Evolutionary conservation across 768 basidiomycete species (phyloP), one percentile per base, ranked within the genome.

Genomic region (Pisolithus albus): DNA sequence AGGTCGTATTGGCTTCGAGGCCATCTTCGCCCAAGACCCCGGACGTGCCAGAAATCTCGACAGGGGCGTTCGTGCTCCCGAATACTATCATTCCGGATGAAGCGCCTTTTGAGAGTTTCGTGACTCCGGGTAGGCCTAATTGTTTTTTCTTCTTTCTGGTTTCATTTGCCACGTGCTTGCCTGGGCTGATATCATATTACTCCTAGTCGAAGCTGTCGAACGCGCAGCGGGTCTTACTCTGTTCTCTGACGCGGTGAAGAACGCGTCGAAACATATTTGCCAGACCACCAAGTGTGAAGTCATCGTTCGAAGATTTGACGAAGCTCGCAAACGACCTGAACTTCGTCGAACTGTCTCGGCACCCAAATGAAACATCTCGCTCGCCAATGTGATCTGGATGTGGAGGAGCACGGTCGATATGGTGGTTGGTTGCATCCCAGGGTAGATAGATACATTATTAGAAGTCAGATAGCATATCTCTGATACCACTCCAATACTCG

Each of bases 1-100:
- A 98, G 68, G 94, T 97, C 30, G 83, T 97, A 21, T 74, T 97
- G 47, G 78, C 88, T 2, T 78, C 89, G 0, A 80, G 79, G 56
- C 86, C 90, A 0, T 74, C 80, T 23, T 90, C 88, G 1, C 86
- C 88, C 9, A 78, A 78, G 34, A 84, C 77, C 1, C 89, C 83
- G 6, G 73, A 87, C 49, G 64, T 83, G 13, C 74, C 77, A 5
- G 92, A 98, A 58, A 74, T 95, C 41, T 82, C 89, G 0, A 81
- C 88, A 3, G 96, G 94, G 11, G 96, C 94, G 10, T 99, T 99
- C 64, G 90, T 98, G 6, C 78, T 99, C 11, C 96, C 96, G 0
- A 99, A 99, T 67, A 83, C 89, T n/a, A 72, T 79, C 49, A 98
- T 99, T 54, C 81, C 88, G 0, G 93, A 99, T 57, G 81, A 86